Conservation (phyloP, 1,284 basidiomycete genomes). For the Pseudozyma sp. region DNA sequence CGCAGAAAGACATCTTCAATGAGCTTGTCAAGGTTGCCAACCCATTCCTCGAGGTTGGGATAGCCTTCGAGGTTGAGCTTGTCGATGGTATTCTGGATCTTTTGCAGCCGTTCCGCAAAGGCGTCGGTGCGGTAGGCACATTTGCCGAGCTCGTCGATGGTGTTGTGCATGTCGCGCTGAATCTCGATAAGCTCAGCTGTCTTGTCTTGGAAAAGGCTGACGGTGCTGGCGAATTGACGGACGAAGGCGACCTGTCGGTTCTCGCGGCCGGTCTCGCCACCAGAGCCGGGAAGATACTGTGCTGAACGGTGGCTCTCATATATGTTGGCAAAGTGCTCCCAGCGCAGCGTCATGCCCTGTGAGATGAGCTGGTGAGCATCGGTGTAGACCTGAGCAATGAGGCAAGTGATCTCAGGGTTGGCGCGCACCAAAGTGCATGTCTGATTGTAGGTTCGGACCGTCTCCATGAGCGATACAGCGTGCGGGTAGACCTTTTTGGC, state of each 20-base stretch:
- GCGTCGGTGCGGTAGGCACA: slow-evolving; percentile 86
- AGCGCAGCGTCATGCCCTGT: slow-evolving; percentile 82
- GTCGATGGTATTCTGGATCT: slow-evolving; percentile 91
- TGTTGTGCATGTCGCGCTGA: slow-evolving; percentile 84
- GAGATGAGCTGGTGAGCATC: slow-evolving; percentile 59
- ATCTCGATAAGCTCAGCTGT: slow-evolving; percentile 91
- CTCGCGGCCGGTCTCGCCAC: slow-evolving; percentile 70
- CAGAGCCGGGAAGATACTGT: slow-evolving; percentile 58
- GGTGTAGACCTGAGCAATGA: slow-evolving; percentile 70
- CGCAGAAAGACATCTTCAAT: slow-evolving; percentile 86
- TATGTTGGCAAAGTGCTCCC: slow-evolving; percentile 83
- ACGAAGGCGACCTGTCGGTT: slow-evolving; percentile 93
- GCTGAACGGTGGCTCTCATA: slow-evolving; percentile 74
- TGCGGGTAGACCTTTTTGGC: slow-evolving; percentile 97
- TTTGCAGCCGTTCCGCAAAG: slow-evolving; percentile 81
- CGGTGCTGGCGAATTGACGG: slow-evolving; percentile 90
- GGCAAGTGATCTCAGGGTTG: slow-evolving; percentile 89
- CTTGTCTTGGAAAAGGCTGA: slow-evolving; percentile 84
- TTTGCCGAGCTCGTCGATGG: slow-evolving; percentile 79
- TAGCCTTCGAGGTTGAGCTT: slow-evolving; percentile 94
- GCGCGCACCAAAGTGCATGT: slow-evolving; percentile 84
- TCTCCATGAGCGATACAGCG: slow-evolving; percentile 94
- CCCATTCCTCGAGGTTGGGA: slow-evolving; percentile 97
- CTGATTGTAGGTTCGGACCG: slow-evolving; percentile 94
- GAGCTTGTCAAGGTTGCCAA: slow-evolving; percentile 84